Evolutionary conservation across 2,329 filamentous ascomycete species (phyloP).

Genomic region (Trichoderma lentiforme): DNA sequence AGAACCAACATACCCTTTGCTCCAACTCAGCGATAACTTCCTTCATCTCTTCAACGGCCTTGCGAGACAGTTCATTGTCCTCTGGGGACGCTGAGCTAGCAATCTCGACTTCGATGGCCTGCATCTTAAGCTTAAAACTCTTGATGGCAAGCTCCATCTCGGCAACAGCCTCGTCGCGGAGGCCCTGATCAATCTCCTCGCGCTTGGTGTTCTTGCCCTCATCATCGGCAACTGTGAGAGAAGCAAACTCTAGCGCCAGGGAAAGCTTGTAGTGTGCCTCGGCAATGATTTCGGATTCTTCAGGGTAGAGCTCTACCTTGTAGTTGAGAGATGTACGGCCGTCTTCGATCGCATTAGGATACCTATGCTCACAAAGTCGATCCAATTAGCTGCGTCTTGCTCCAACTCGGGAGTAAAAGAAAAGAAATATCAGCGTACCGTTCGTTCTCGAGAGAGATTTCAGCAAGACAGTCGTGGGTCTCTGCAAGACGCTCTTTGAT

Average conservation of each 20-base stretch:
- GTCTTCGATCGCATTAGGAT: slow-evolving; percentile 82
- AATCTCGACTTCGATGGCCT: slow-evolving; percentile 66
- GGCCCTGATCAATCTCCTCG: slow-evolving; percentile 59
- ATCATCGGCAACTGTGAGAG: slow-evolving; percentile 61
- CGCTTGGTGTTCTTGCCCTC: slow-evolving; percentile 45
- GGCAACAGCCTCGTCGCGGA: slow-evolving; percentile 67
- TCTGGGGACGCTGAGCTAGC: slow-evolving; percentile 60
- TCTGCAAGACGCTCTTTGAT: slow-evolving; percentile 86
- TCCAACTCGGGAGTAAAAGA: neutral
- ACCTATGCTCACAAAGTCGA: slow-evolving; percentile 45
- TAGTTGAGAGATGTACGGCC: slow-evolving; percentile 72
- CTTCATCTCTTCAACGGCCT: slow-evolving; percentile 68
- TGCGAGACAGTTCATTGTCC: slow-evolving; percentile 61
- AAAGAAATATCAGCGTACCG: slow-evolving; percentile 45
- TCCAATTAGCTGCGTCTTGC: neutral
- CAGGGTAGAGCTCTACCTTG: slow-evolving; percentile 73
- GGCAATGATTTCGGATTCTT: slow-evolving; percentile 80
- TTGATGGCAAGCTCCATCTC: slow-evolving; percentile 73
- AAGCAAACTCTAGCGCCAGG: slow-evolving; percentile 89
- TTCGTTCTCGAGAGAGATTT: slow-evolving; percentile 97
- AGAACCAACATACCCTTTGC: slow-evolving; percentile 54
- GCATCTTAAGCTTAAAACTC: slow-evolving; percentile 67
- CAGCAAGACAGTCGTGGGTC: slow-evolving; percentile 87
- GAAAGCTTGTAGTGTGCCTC: slow-evolving; percentile 97
- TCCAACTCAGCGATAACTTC: slow-evolving; percentile 78